phyloP scores from a whole-genome alignment of 768 basidiomycete genomes.

The Russula abietina region DNA sequence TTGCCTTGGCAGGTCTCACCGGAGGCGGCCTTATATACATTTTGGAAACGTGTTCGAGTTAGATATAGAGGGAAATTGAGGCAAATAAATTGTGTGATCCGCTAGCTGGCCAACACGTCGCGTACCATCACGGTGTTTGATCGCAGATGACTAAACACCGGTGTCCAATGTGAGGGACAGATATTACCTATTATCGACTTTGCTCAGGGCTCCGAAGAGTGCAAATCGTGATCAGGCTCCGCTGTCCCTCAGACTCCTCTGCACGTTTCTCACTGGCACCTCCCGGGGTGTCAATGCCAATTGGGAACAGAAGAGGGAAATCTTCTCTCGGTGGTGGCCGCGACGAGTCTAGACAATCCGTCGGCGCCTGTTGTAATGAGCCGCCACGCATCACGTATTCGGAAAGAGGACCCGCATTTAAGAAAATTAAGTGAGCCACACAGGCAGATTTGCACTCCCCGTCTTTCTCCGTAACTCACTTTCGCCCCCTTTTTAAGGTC shows the following conservation, averaged over 20 bases:
- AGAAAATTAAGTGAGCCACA: not conserved
- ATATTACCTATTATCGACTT: not conserved
- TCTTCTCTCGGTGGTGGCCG: not conserved
- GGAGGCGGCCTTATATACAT: conserved; percentile 5
- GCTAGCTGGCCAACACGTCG: not conserved
- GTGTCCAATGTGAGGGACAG: not conserved
- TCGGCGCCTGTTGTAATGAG: not conserved
- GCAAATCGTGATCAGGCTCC: not conserved
- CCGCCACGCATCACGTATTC: not conserved
- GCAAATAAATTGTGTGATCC: not conserved
- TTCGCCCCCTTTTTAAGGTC: not conserved
- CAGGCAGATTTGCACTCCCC: not conserved
- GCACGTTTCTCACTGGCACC: not conserved
- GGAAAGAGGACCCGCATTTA: not conserved
- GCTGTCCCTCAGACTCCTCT: not conserved
- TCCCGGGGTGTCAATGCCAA: not conserved
- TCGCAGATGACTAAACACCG: conserved; percentile 2
- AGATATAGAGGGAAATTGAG: not conserved
- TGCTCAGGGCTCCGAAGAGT: not conserved
- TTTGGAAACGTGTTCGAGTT: conserved; percentile 7
- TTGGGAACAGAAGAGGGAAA: not conserved
- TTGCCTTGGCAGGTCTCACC: not conserved
- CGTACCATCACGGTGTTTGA: not conserved
- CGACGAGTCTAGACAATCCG: not conserved
- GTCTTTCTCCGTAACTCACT: not conserved